These are phyloP conservation scores for Termitomyces sp. DNA, from an alignment of 768 basidiomycete genomes.

Conservation along the genomic window DNA sequence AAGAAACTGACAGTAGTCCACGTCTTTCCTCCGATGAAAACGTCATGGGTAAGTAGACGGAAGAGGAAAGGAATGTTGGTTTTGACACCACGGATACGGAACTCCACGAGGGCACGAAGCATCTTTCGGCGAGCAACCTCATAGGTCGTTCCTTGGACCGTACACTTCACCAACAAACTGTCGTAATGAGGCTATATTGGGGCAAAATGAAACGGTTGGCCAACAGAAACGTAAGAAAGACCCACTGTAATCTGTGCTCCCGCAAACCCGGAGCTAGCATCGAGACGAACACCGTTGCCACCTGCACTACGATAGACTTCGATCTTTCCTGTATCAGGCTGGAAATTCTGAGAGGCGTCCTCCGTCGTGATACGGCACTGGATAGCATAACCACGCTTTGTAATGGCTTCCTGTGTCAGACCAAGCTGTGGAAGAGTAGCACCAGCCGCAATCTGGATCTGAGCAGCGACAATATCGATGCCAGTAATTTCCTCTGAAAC, in stretches of 20 bases:
- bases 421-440: conserved; percentile 94
- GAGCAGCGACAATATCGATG: conserved; percentile 98
- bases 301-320: conserved; percentile 99
- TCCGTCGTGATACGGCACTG: conserved; percentile 99
- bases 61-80: conserved; percentile 99
- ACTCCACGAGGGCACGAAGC: conserved; percentile 98
- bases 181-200: conserved; percentile 90
- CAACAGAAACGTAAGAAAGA: background rate
- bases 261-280: conserved; percentile 96
- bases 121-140: conserved; percentile 99
- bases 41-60: conserved; percentile 93
- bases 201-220: background rate
- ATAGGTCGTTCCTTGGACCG: conserved; percentile 94
- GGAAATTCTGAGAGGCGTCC: conserved; percentile 89
- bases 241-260: conserved; percentile 95
- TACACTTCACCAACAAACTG: conserved; percentile 94
- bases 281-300: conserved; percentile 96
- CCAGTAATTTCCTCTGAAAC: conserved; percentile 95
- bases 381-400: conserved; percentile 95
- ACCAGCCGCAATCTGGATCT: conserved; percentile 99
- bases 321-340: conserved; percentile 98
- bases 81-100: conserved; percentile 99
- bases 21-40: conserved; percentile 94
- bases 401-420: conserved; percentile 92
- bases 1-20: conserved; percentile 76